Evolutionary conservation across 768 basidiomycete species (phyloP), one percentile per base, ranked within the genome.

Genomic region (Psilocybe azurescens): DNA sequence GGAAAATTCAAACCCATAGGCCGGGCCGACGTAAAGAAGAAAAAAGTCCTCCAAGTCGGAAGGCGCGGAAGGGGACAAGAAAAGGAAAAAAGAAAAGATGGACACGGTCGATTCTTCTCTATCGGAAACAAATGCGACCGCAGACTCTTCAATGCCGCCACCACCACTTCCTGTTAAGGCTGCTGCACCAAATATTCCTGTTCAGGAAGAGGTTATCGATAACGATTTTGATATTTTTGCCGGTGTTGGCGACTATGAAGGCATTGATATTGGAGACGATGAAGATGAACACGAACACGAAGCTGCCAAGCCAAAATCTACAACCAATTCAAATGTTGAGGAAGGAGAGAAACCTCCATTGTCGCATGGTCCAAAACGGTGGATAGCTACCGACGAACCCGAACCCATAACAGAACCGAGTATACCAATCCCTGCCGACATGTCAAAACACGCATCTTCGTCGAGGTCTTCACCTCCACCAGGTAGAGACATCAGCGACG

Each of bases 141-240:
- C 64, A 6, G 60, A 63, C 11, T 59, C 71, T 28, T 67, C 73
- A 3, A 72, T 69, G 33, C 63, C 59, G 5, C 62, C 69, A 5
- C 66, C 72, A 9, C 29, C 70, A 10, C 29, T 62, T 9, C 46
- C 67, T 18, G 36, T 56, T 20, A 59, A 50, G 36, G 49, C 60
- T 24, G 32, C 36, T 8, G 28, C 46, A 16, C 59, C 58, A 20
- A 58, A 50, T 13, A 56, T 65, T 49, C 64, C 72, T 7, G 69
- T 67, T 59, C 46, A 61, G 0, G 77, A 81, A 3, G 78, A 79
- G 60, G 74, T 78, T 5, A 63, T 79, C 6, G 72, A 76, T n/a
- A 87, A 86, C 18, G 87, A 93, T 56, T 84, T 93, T 46, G 91
- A 97, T 70, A 96, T 97, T 47, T 97, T 97, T 72, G 91, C 87